Evolutionary conservation across 1,139 yeast species (phyloP).

Genomic region (Saccharomycopsis phalli): DNA sequence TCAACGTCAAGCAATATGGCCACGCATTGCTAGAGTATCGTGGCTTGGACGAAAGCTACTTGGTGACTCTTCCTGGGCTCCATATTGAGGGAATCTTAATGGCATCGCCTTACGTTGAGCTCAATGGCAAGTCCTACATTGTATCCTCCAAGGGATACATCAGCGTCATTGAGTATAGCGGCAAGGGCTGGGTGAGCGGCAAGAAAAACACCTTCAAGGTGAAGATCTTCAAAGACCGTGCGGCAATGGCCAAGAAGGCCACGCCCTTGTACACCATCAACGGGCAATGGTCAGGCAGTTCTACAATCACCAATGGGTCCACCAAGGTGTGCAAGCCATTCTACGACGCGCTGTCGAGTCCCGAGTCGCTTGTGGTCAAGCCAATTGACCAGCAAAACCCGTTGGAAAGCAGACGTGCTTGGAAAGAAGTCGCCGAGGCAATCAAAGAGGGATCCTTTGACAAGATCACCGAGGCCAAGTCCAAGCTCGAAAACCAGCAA

Average conservation of each 20-base stretch:
- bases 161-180: conserved; percentile 71
- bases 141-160: conserved; percentile 74
- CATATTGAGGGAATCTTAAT: conserved; percentile 89
- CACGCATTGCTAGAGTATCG: conserved; percentile 68
- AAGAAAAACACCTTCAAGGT: conserved; percentile 91
- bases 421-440: conserved; percentile 86
- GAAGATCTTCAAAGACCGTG: conserved; percentile 50
- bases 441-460: conserved; percentile 67
- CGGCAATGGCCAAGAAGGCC: conserved; percentile 38
- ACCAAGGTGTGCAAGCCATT: conserved; percentile 40
- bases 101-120: conserved; percentile 84
- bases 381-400: conserved; percentile 68
- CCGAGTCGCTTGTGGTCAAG: conserved; percentile 60
- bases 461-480: conserved; percentile 62
- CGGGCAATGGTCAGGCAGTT: conserved; percentile 90
- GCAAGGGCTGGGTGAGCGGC: conserved; percentile 94
- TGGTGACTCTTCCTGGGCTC: conserved; percentile 88
- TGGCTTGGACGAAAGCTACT: conserved; percentile 56
- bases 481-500: conserved; percentile 71
- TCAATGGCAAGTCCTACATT: conserved; percentile 78
- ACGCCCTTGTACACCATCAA: conserved; percentile 66
- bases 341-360: conserved; percentile 54
- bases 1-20: conserved; percentile 85
- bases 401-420: conserved; percentile 76
- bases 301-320: conserved; percentile 33